Base-by-base conservation (phyloP, 1,284 basidiomycete genomes). In the Austroboletus niveus region DNA sequence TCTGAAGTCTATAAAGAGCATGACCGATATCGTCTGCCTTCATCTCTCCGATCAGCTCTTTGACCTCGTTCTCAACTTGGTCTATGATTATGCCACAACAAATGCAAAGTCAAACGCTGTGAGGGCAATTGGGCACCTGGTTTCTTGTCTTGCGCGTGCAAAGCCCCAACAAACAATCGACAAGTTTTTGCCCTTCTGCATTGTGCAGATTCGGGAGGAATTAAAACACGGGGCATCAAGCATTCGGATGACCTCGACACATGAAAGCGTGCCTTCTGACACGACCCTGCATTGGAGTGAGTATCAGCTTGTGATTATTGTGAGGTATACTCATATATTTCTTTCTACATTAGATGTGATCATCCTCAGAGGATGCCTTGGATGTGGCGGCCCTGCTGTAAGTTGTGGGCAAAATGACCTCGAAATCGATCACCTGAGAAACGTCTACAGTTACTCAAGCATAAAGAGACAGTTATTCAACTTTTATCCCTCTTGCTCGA, bases 211-310 rank as follows among this genome's bases (percentile, higher is more conserved):
- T 51, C 81, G 87, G 54, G 81, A 86, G 45, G 96, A 99, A 68
- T 72, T 99, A 44, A 89, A 84, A 57, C 84, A 93, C 56, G 97
- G 97, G 1, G 95, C 97, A 0, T 95, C 93, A n/a, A 92, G 90
- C 53, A 78, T 87, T 34, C 79, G 93, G 30, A 98, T 93, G 8
- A 98, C 94, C 2, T 94, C 93, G 0, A 85, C 84, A 7, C 83
- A 88, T 57, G 80, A 84, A 17, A 89, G 92, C 0, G 78, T 92
- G 2, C 84, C 92, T 5, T 91, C 91, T 7, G 96, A 99, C 63
- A 94, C 93, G 2, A 89, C 92, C 1, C 75, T 99, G 48, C 94
- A 98, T 69, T 98, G 95, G 93, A 94, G 89, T 91, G 63, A 68
- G 89, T 72, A 46, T 53, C 47, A 60, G 30, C 24, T 56, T 45